These are phyloP conservation scores for Linum tenue DNA, from an alignment of 345 rosid genomes.

Conservation along the genomic window DNA sequence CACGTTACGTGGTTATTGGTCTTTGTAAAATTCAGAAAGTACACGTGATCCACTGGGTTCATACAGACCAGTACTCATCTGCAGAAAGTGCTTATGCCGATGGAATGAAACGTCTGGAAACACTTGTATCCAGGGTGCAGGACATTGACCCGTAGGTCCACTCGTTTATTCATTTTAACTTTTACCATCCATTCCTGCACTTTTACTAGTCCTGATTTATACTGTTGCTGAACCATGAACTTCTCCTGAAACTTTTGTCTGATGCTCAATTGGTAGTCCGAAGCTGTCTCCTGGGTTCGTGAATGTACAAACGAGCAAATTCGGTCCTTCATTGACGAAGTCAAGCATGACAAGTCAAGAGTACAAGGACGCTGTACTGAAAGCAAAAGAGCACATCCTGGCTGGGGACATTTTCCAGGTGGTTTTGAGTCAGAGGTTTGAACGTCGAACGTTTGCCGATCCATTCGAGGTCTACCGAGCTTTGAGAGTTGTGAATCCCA, in stretches of 20 bases:
- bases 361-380: constrained; percentile 51
- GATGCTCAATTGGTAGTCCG: constrained; percentile 34
- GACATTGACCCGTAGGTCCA: constrained; percentile 31
- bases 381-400: constrained; percentile 76
- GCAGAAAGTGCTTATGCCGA: constrained; percentile 39
- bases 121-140: constrained; percentile 38
- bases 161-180: neutral
- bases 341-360: constrained; percentile 66
- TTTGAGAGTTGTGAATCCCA: constrained; percentile 78
- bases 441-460: constrained; percentile 77
- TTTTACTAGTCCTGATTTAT: neutral
- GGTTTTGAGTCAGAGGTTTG: constrained; percentile 80
- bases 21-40: constrained; percentile 33
- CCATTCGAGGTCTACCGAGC: constrained; percentile 91
- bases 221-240: neutral
- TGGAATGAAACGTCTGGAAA: constrained; percentile 38
- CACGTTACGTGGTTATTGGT: neutral
- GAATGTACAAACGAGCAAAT: constrained; percentile 43
- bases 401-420: constrained; percentile 91
- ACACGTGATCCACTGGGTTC: constrained; percentile 53
- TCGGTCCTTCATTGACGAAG: constrained; percentile 46
- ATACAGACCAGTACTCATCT: constrained; percentile 36
- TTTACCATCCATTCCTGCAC: neutral
- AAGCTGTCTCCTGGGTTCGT: constrained; percentile 46
- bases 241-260: constrained; percentile 1